A percentile compares a stretch with the other conserved stretches of the same genome.
Conservation (phyloP, 148 eudicot genomes). For the Rhododendron ovatum region DNA sequence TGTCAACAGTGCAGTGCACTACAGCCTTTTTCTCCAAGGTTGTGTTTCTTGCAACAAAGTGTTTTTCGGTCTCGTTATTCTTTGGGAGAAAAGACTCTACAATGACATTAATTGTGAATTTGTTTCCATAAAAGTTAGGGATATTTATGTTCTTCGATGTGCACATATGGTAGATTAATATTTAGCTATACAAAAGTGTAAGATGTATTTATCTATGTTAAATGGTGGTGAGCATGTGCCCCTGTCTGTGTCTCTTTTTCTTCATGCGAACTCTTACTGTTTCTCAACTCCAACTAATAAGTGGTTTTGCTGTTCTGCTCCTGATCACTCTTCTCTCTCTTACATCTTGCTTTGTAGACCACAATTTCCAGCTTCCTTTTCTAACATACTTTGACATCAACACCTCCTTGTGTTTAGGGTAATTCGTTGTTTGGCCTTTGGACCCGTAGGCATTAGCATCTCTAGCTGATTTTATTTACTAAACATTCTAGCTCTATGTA, state of each 20-base stretch:
- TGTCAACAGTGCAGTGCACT: background rate
- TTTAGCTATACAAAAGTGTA: background rate
- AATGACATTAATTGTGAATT: background rate
- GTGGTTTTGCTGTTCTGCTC: background rate
- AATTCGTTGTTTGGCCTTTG: background rate
- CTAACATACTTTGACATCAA: background rate
- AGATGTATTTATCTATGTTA: background rate
- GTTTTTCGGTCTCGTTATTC: background rate
- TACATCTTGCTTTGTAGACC: background rate
- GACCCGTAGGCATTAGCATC: too few relatives aligned
- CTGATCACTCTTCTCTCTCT: background rate
- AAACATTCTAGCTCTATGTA: background rate
- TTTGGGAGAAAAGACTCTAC: background rate
- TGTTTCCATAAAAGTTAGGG: background rate
- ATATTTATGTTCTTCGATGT: background rate
- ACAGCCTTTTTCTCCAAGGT: background rate
- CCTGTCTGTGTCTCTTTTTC: background rate
- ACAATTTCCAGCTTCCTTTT: background rate
- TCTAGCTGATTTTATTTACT: background rate
- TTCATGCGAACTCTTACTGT: background rate
- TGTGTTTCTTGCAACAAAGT: background rate
- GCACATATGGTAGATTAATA: background rate
- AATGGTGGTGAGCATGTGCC: background rate
- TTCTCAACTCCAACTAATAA: too few relatives aligned
- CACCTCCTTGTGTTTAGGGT: background rate